Evolutionary conservation across 202 grass and related monocot species (phyloP).

Genomic region (Schoenoplectus tabernaemontani): DNA sequence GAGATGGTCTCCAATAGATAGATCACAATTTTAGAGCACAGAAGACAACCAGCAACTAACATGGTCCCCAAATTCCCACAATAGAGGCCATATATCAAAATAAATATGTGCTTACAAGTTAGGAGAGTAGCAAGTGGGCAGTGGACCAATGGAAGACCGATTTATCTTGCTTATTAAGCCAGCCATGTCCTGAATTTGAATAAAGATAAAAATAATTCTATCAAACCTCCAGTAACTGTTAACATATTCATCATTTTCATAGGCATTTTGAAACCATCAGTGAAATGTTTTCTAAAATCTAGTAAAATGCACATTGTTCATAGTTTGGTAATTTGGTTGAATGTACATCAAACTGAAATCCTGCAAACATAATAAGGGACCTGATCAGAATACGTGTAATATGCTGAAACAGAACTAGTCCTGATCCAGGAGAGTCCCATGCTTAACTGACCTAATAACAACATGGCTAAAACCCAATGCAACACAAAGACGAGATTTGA

Average conservation of each 20-base stretch:
- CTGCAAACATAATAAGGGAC: not conserved
- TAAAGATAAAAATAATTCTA: not conserved
- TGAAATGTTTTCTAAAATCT: not conserved
- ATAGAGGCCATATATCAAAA: too few relatives aligned
- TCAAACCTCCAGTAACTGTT: not conserved
- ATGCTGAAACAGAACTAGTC: not conserved
- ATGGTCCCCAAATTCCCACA: too few relatives aligned
- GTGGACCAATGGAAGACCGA: constrained; percentile 88
- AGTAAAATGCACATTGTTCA: too few relatives aligned
- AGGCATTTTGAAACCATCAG: not conserved
- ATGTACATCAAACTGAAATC: not conserved
- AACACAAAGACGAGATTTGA: not conserved
- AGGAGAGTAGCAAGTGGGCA: constrained; percentile 80
- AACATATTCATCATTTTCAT: not conserved
- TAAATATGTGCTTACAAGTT: constrained; percentile 59
- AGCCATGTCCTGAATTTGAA: constrained; percentile 84
- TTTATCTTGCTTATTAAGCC: constrained; percentile 99
- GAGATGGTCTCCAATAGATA: too few relatives aligned
- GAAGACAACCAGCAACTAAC: too few relatives aligned
- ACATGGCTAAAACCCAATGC: not conserved
- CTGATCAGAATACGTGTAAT: not conserved
- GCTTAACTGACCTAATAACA: not conserved
- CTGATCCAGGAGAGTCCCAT: not conserved
- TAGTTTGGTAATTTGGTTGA: not conserved
- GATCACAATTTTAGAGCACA: too few relatives aligned